Evolutionary conservation across 163 green algal genomes (phyloP), one percentile per base, ranked within the genome.

Genomic region (Scenedesmus sp.): DNA sequence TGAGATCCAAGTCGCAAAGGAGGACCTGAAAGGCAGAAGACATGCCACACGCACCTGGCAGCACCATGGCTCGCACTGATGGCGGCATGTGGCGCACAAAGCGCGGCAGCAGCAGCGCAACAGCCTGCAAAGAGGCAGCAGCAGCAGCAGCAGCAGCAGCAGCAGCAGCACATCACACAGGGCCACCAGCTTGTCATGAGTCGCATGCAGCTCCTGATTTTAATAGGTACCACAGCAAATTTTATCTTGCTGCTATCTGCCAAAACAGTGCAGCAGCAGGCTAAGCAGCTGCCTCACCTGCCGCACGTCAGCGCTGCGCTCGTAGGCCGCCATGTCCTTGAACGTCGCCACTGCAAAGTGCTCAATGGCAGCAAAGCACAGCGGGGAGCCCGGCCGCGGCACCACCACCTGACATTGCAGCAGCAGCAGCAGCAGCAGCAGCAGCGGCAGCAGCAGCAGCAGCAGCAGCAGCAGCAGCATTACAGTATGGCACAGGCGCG

Each of bases 81-180:
- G 79, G 2, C 6, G 79, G 88, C 79, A 88, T 92, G 81, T 92
- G 81, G 5, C 79, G 52, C 46, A 84, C 81, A 54, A 92, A 88
- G 46, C 79, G 76, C 57, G 62, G 81, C 60, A 92, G 88, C 88
- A 92, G 88, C 88, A 92, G 62, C 16, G 87, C 87, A 55, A 79
- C 87, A 64, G 26, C 74, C 87, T 91, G 87, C 86, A 66, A 13
- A 23, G 4, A 86, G 57, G 13, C 84, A 81, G 57, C 54, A 73
- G 86, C 86, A 91, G 70, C 23, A 67, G 70, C 67, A 84, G 52
- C 54, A 73, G 86, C 86, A 91, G 70, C 23, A 67, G 70, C 67
- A 84, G 52, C 86, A 67, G 67, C 66, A 84, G 70, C 66, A 84
- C 15, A 15, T 10, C 4, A 79, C 4, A 57, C 15, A 3, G 8